phyloP scores from a whole-genome alignment of 2,329 filamentous ascomycete genomes.

The Pseudogymnoascus sp. region DNA sequence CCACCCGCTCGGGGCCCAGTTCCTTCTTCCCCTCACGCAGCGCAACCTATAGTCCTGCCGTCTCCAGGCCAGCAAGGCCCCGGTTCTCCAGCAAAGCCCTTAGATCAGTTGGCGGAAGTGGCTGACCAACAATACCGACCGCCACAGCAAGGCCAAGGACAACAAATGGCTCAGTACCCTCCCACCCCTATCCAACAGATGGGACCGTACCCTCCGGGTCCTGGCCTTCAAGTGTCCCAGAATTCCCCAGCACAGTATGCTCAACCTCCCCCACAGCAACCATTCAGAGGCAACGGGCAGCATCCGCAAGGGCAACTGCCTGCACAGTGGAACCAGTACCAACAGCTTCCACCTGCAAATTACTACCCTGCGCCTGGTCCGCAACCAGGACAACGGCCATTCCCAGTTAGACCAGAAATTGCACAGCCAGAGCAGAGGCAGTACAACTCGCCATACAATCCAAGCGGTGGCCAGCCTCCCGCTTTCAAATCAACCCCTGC shows the following conservation, averaged over 20 bases:
- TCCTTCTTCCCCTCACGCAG: constrained; percentile 26
- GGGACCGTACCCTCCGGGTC: neutral
- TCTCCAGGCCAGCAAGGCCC: constrained; percentile 20
- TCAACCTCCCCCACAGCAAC: constrained; percentile 4
- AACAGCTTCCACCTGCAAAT: constrained; percentile 15
- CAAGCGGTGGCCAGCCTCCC: constrained; percentile 20
- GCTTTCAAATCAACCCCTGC: constrained; percentile 11
- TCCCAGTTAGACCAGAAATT: constrained; percentile 14
- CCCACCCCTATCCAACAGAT: neutral
- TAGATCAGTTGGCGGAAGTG: constrained; percentile 26
- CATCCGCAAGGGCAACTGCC: constrained; percentile 13
- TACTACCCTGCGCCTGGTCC: constrained; percentile 19
- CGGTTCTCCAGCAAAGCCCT: constrained; percentile 20
- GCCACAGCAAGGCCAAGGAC: constrained; percentile 22
- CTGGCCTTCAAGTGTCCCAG: neutral
- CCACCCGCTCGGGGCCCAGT: constrained; percentile 24
- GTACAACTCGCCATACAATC: constrained; percentile 29
- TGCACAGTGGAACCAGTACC: constrained; percentile 14
- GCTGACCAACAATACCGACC: constrained; percentile 26
- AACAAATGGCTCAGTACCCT: constrained; percentile 17
- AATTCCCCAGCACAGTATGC: neutral
- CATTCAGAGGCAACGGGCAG: constrained; percentile 2
- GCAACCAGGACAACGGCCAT: constrained; percentile 7
- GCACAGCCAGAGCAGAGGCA: constrained; percentile 23
- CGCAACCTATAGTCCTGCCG: constrained; percentile 20